Percentiles rank a stretch among this genome's conserved stretches.
These are phyloP conservation scores for Zygosaccharomyces lentus DNA, from an alignment of 805 yeast species.

Conservation along the genomic window DNA sequence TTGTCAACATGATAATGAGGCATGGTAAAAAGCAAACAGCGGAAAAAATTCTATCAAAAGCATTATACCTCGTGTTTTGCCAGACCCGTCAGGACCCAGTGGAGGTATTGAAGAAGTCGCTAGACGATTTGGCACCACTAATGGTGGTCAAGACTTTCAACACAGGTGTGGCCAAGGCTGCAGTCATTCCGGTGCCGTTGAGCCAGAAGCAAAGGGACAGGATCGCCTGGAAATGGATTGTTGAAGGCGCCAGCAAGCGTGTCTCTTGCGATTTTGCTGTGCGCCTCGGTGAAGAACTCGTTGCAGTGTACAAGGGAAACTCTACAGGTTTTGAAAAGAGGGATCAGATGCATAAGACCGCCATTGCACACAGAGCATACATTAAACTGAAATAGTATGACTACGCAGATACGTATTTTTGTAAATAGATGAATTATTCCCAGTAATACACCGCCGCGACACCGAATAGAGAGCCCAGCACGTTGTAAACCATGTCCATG, in stretches of 20 bases:
- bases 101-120: slow-evolving; percentile 60
- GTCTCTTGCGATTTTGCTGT: slow-evolving; percentile 79
- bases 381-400: slow-evolving; percentile 41
- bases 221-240: slow-evolving; percentile 85
- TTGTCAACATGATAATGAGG: slow-evolving; percentile 86
- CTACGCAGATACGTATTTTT: background rate
- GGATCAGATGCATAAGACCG: slow-evolving; percentile 76
- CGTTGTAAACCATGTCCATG: slow-evolving; percentile 42
- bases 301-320: slow-evolving; percentile 71
- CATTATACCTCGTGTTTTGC: slow-evolving; percentile 62
- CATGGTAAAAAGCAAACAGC: slow-evolving; percentile 86
- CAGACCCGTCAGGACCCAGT: slow-evolving; percentile 76
- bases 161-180: slow-evolving; percentile 82
- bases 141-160: slow-evolving; percentile 70
- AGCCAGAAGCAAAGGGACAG: slow-evolving; percentile 78
- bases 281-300: slow-evolving; percentile 84
- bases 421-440: slow-evolving; percentile 8
- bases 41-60: slow-evolving; percentile 64
- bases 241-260: slow-evolving; percentile 78
- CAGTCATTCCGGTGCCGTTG: slow-evolving; percentile 77
- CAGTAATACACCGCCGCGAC: slow-evolving; percentile 16
- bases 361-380: slow-evolving; percentile 84
- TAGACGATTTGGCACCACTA: slow-evolving; percentile 82
- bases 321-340: slow-evolving; percentile 82
- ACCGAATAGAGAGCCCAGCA: slow-evolving; percentile 30